phyloP scores from a whole-genome alignment of 2,329 filamentous ascomycete genomes.

The Paecilomyces fulvus region DNA sequence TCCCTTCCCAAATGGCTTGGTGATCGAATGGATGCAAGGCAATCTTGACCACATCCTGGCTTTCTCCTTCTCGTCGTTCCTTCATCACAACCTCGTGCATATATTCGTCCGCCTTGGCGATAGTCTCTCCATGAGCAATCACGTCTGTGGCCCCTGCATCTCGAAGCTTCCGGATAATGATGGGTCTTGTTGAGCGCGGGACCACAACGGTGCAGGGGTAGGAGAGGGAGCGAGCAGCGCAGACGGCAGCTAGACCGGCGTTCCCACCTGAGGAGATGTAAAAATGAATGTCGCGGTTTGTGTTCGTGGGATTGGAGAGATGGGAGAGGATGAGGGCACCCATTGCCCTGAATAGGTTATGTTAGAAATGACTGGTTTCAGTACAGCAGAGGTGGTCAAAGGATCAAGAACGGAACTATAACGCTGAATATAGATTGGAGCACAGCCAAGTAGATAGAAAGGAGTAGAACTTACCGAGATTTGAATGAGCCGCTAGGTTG shows the following conservation, averaged over 20 bases:
- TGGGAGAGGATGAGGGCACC: constrained; percentile 59
- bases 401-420: background rate
- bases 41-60: constrained; percentile 28
- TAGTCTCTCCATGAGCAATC: constrained; percentile 58
- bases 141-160: constrained; percentile 59
- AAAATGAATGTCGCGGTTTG: constrained; percentile 53
- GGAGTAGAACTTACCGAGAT: constrained; percentile 42
- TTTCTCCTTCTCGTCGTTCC: constrained; percentile 15
- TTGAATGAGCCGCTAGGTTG: constrained; percentile 85
- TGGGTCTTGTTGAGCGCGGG: constrained; percentile 53
- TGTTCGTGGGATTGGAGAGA: constrained; percentile 32
- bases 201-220: constrained; percentile 68
- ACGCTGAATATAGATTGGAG: background rate
- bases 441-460: constrained; percentile 9
- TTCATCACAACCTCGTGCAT: constrained; percentile 47
- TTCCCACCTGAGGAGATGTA: constrained; percentile 77
- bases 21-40: constrained; percentile 39
- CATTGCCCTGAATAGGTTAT: constrained; percentile 43
- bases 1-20: constrained; percentile 38
- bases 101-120: constrained; percentile 61
- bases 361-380: background rate
- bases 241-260: constrained; percentile 72
- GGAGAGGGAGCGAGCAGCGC: constrained; percentile 56
- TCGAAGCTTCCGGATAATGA: constrained; percentile 64
- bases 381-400: background rate